A percentile compares a stretch with the other conserved stretches of the same genome.
Conservation (phyloP, 805 yeast genomes). For the Cyberlindnera misumaiensis region DNA sequence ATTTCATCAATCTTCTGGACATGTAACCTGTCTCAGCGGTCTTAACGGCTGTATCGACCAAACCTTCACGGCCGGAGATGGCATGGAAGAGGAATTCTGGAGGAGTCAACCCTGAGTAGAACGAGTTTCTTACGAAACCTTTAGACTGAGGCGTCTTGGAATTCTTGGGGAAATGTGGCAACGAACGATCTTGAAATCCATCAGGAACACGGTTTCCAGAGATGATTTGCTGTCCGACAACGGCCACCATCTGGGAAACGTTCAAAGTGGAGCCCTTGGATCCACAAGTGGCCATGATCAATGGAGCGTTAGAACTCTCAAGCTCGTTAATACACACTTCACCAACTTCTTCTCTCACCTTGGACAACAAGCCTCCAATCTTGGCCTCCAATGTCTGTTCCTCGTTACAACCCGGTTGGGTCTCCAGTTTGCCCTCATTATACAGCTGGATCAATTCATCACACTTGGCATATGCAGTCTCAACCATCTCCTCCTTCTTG, state of each 20-base stretch:
- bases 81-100: constrained; percentile 98
- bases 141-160: constrained; percentile 97
- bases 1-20: constrained; percentile 97
- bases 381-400: constrained; percentile 97
- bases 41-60: constrained; percentile 98
- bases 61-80: constrained; percentile 98
- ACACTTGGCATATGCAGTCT: constrained; percentile 83
- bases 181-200: constrained; percentile 98
- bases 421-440: constrained; percentile 83
- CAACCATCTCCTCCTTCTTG: constrained; percentile 84
- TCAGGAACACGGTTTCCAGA: constrained; percentile 99
- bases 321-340: constrained; percentile 93
- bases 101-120: constrained; percentile 88
- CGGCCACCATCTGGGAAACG: constrained; percentile 99
- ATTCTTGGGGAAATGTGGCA: constrained; percentile 93
- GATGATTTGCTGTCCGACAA: constrained; percentile 98
- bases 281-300: constrained; percentile 99
- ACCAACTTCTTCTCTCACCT: constrained; percentile 98
- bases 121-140: constrained; percentile 95
- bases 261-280: constrained; percentile 97
- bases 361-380: constrained; percentile 91
- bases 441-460: constrained; percentile 79
- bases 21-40: constrained; percentile 99
- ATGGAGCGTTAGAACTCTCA: constrained; percentile 87
- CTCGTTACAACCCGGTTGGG: constrained; percentile 98